A percentile compares a stretch with the other conserved stretches of the same genome.
These are phyloP conservation scores for Cladosporium cucumerinum DNA, from an alignment of 2,329 filamentous ascomycete species.

Conservation along the genomic window DNA sequence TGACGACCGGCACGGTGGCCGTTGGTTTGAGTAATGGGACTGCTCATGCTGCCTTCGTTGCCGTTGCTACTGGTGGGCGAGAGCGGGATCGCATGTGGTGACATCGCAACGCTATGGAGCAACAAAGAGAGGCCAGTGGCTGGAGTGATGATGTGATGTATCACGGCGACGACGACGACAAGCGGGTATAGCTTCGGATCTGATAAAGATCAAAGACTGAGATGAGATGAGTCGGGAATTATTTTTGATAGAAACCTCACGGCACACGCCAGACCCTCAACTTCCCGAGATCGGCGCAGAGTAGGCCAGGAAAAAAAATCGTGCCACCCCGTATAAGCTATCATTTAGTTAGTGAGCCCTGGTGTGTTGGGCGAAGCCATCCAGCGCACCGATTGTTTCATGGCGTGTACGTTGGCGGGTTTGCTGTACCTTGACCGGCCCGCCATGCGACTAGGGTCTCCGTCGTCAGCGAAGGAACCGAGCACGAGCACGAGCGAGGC, in stretches of 20 bases:
- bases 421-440: constrained; percentile 14
- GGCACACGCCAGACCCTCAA: not conserved
- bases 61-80: constrained; percentile 8
- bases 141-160: constrained; percentile 13
- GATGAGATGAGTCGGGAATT: constrained; percentile 6
- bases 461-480: constrained; percentile 12
- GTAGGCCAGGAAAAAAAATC: constrained; percentile 11
- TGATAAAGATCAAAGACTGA: constrained; percentile 15
- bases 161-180: not conserved
- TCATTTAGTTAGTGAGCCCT: constrained; percentile 12
- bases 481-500: not conserved
- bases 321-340: constrained; percentile 1
- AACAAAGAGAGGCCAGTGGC: not conserved
- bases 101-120: constrained; percentile 17
- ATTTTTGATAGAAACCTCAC: not conserved
- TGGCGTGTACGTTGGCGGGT: not conserved
- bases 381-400: constrained; percentile 15
- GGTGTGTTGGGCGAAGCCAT: constrained; percentile 14
- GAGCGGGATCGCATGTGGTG: constrained; percentile 19
- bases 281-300: constrained; percentile 12
- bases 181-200: constrained; percentile 13
- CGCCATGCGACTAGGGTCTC: constrained; percentile 3
- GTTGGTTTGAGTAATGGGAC: constrained; percentile 2
- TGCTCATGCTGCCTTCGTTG: constrained; percentile 14
- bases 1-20: constrained; percentile 6